These are phyloP conservation scores for Polytrichum commune DNA, from an alignment of 225 moss, liverwort and hornwort genomes.

Conservation along the genomic window DNA sequence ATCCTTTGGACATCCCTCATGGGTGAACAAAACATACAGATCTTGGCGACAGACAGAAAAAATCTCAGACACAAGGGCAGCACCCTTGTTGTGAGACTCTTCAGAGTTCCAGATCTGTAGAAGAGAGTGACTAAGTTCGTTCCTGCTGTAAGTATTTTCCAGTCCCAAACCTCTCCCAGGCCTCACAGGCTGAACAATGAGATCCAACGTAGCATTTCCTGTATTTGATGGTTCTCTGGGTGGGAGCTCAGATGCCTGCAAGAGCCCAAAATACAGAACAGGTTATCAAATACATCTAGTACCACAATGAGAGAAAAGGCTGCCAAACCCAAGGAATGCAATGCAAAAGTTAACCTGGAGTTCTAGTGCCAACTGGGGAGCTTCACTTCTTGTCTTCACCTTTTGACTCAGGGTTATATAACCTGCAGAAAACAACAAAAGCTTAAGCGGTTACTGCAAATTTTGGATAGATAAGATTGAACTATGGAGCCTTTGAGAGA, in stretches of 20 bases:
- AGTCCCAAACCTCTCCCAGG: conserved; percentile 26
- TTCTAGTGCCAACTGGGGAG: conserved; percentile 24
- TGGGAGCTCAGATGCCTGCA: conserved; percentile 46
- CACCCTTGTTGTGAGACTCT: conserved; percentile 47
- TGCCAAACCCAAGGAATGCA: no score
- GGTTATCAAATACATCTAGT: no score
- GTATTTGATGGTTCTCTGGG: conserved; percentile 33
- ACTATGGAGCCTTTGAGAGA: no score
- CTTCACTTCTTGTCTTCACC: conserved; percentile 18
- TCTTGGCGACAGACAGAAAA: conserved; percentile 77
- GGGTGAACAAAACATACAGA: conserved; percentile 64
- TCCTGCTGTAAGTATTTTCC: conserved; percentile 33
- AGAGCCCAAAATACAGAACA: conserved; percentile 17
- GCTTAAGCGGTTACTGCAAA: no score
- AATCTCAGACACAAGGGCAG: conserved; percentile 63
- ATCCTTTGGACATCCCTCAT: conserved; percentile 35
- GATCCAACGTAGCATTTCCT: conserved; percentile 16
- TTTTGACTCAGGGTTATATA: conserved; percentile 31
- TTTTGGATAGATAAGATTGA: no score
- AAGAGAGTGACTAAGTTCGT: conserved; percentile 55
- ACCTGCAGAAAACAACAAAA: conserved; percentile 26
- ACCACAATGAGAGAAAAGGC: no score
- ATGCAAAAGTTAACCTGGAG: background rate
- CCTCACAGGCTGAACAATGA: conserved; percentile 16
- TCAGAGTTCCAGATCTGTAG: conserved; percentile 74